Conservation (phyloP, 352 stramenopile species). For the Phytopythium cucurbitacearum region DNA sequence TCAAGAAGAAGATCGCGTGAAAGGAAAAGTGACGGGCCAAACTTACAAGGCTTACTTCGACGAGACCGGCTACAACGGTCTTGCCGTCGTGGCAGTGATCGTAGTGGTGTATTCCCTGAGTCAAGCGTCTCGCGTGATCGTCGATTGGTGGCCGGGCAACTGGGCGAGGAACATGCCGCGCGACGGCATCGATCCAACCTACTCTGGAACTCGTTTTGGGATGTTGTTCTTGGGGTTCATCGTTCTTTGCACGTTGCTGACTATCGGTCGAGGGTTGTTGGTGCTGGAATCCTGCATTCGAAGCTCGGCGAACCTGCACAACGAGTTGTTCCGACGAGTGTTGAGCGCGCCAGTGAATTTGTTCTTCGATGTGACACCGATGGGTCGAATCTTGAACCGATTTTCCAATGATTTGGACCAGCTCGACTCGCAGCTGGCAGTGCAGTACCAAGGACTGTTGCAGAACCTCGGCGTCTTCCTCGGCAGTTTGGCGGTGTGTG, state of each 20-base stretch:
- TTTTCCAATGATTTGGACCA: slow-evolving; percentile 49
- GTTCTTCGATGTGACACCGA: slow-evolving; percentile 47
- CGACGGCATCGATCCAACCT: slow-evolving; percentile 11
- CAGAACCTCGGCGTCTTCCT: slow-evolving; percentile 12
- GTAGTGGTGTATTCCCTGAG: slow-evolving; percentile 10
- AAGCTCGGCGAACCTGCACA: slow-evolving; percentile 19
- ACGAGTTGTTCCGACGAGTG: slow-evolving; percentile 30
- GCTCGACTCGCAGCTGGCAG: slow-evolving; percentile 23
- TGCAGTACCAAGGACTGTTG: slow-evolving; percentile 23
- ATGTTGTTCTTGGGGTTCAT: slow-evolving; percentile 30
- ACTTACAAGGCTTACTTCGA: slow-evolving; percentile 22
- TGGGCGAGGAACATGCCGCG: slow-evolving; percentile 23
- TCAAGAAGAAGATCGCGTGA: slow-evolving; percentile 16
- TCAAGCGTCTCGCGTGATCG: slow-evolving; percentile 13
- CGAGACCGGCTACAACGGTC: slow-evolving; percentile 13
- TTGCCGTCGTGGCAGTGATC: slow-evolving; percentile 10
- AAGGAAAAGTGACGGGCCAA: slow-evolving; percentile 10
- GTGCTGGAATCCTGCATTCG: slow-evolving; percentile 21
- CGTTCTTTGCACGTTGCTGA: slow-evolving; percentile 10
- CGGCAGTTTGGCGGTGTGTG: slow-evolving; percentile 11
- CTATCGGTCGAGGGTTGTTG: slow-evolving; percentile 13
- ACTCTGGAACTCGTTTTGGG: slow-evolving; percentile 10
- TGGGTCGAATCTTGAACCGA: slow-evolving; percentile 39
- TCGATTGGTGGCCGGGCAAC: slow-evolving; percentile 24
- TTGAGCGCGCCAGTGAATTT: slow-evolving; percentile 29